Evolutionary conservation across 257 asterid genomes (phyloP), one percentile per base, ranked within the genome.

Genomic region (Solanum habrochaites): DNA sequence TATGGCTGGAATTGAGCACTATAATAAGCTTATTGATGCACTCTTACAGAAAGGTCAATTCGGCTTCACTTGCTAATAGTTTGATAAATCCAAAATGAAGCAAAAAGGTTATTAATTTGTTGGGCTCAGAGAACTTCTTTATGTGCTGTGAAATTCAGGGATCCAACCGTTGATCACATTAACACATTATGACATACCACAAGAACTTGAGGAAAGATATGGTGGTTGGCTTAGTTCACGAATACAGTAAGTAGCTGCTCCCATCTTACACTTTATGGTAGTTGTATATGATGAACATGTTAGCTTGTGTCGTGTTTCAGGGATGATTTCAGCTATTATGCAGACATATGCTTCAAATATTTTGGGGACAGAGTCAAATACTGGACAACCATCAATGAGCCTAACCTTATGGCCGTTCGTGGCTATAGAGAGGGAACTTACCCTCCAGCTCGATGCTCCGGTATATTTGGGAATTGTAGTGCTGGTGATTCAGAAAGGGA

Each of bases 321-420:
- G 94, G 92, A 91, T 5, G 98, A 95, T 85, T 94, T 94, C 74
- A 87, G 86, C 83, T 87, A 92, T 60, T 92, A 87, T 31, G 98
- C 95, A 56, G 90, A 93, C 23, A 35, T 90, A 37, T 95, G 98
- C 85, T 95, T 94, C 91, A 90, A 89, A 82, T 78, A 81, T 40
- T 93, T 95, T 69, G 98, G 95, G 32, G 93, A 91, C 74, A 85
- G 98, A 47, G 98, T 95, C 78, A 95, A 92, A 75, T 86, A 90
- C 35, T 95, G 98, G 98, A 89, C 84, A 27, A 94, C 98, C 80
- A 69, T 94, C 83, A 95, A 93, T 67, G 98, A 95, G 88, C 97
- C 98, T 2, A 92, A 93, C 86, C 86, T 92, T 15, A 85, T 88
- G 60, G 93, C 93, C 18, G 87, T 89, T 77, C 88, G 89, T 11